Percentiles rank a stretch among this genome's conserved stretches.
Conservation (phyloP, 2,329 filamentous ascomycete genomes). For the Orbilia oligospora region DNA sequence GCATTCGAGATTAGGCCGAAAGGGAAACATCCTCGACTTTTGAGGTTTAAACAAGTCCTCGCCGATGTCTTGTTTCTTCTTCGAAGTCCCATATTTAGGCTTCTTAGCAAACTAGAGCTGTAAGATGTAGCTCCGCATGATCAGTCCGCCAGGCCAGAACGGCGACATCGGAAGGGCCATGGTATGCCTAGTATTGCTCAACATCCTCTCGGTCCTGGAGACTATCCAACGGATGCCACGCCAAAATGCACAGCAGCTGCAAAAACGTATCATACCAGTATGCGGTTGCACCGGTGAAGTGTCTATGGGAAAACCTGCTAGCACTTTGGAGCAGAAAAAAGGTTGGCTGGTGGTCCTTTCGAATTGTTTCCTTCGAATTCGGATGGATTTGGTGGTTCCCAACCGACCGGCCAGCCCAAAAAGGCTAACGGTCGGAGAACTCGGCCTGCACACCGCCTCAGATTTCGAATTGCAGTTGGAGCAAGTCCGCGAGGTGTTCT, state of each 20-base stretch:
- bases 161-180: conserved; percentile 36
- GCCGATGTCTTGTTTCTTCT: conserved; percentile 13
- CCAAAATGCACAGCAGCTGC: conserved; percentile 27
- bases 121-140: conserved; percentile 10
- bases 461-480: conserved; percentile 35
- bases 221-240: conserved; percentile 42
- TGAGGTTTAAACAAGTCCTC: conserved; percentile 8
- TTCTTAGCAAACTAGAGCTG: conserved; percentile 14
- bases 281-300: conserved; percentile 4
- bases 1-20: conserved; percentile 28
- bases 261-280: conserved; percentile 7
- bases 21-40: not conserved
- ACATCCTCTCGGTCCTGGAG: conserved; percentile 14
- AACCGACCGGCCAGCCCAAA: conserved; percentile 32
- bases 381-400: conserved; percentile 31
- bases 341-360: conserved; percentile 15
- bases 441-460: conserved; percentile 39
- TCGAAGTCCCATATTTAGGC: conserved; percentile 24
- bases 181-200: conserved; percentile 44
- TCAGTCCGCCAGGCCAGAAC: conserved; percentile 39
- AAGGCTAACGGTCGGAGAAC: conserved; percentile 42
- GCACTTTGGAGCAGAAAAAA: conserved; percentile 6
- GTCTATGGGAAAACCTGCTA: conserved; percentile 4
- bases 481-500: not conserved
- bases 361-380: conserved; percentile 7